Percentiles rank a stretch among this genome's conserved stretches.
Evolutionary conservation across 345 rosid species (phyloP).

Genomic region (Eucalyptus regnans): DNA sequence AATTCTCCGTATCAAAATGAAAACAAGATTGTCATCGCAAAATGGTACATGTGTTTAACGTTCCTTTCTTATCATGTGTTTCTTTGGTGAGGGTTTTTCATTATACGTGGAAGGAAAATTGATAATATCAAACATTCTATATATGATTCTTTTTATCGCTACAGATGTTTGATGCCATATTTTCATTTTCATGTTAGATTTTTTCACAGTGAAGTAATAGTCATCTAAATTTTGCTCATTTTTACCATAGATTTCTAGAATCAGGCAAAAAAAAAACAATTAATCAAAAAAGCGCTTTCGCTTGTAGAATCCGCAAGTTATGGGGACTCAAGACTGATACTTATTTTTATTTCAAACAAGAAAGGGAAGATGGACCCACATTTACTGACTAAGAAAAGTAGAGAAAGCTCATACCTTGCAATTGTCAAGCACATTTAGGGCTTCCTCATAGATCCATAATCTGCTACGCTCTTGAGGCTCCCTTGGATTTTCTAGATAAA

Average conservation of each 20-base stretch:
- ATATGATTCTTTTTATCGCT: too few species aligned
- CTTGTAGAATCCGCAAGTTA: accelerated
- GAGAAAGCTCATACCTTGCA: not conserved
- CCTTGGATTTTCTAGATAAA: accelerated
- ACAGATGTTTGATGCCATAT: too few species aligned
- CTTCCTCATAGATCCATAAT: not conserved
- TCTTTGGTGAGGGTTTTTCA: too few species aligned
- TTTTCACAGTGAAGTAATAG: too few species aligned
- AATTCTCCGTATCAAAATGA: too few species aligned
- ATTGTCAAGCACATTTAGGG: not conserved
- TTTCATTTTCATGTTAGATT: too few species aligned
- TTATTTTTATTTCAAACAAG: not conserved
- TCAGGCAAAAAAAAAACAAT: accelerated
- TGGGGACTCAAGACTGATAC: accelerated
- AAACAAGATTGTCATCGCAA: too few species aligned
- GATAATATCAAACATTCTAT: too few species aligned
- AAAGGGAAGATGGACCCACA: not conserved
- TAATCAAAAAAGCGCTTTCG: not conserved
- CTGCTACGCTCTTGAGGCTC: not conserved
- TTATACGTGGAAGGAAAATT: too few species aligned
- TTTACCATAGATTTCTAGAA: not conserved
- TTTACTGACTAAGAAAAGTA: not conserved
- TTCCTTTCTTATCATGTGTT: too few species aligned
- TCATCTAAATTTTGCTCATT: too few species aligned
- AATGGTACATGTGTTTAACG: too few species aligned